Evolutionary conservation across 768 basidiomycete genomes (phyloP).

Genomic region (Termitomyces sp.): DNA sequence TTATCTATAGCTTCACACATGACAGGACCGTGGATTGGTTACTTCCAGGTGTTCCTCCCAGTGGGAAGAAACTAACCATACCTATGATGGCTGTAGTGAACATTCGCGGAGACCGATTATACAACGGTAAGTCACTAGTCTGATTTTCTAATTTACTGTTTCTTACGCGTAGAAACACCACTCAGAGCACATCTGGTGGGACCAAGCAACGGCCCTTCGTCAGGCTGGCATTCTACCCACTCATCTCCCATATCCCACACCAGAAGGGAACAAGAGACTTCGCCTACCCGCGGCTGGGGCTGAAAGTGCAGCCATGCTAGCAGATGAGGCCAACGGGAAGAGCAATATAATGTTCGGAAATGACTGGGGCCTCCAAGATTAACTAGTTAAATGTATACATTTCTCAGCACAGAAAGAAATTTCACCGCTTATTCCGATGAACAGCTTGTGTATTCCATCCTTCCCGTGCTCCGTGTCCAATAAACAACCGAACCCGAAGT

Average conservation of each 20-base stretch:
- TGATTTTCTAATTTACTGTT: not conserved
- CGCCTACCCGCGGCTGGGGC: conserved; percentile 35
- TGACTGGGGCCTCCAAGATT: conserved; percentile 26
- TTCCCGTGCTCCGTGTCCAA: not conserved
- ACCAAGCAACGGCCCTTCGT: conserved; percentile 34
- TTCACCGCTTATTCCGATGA: not conserved
- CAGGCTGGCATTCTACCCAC: conserved; percentile 35
- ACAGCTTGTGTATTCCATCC: not conserved
- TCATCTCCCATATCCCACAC: conserved; percentile 24
- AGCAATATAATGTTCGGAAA: conserved; percentile 36
- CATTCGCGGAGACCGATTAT: conserved; percentile 38
- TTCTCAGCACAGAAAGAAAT: not conserved
- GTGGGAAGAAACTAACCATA: conserved; percentile 42
- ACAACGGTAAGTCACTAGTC: conserved; percentile 24
- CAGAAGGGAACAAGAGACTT: conserved; percentile 19
- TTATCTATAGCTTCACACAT: conserved; percentile 45
- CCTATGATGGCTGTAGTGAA: conserved; percentile 58
- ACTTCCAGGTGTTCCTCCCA: conserved; percentile 51
- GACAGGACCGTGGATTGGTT: conserved; percentile 43
- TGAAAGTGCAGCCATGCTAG: conserved; percentile 32
- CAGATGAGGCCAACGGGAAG: conserved; percentile 31
- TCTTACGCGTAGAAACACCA: not conserved
- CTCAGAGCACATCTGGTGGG: conserved; percentile 45
- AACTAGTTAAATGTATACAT: not conserved
- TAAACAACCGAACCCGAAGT: not conserved